Percentiles rank a stretch among this genome's conserved stretches.
Evolutionary conservation across 768 basidiomycete species (phyloP).

Genomic region (Chiua virens): DNA sequence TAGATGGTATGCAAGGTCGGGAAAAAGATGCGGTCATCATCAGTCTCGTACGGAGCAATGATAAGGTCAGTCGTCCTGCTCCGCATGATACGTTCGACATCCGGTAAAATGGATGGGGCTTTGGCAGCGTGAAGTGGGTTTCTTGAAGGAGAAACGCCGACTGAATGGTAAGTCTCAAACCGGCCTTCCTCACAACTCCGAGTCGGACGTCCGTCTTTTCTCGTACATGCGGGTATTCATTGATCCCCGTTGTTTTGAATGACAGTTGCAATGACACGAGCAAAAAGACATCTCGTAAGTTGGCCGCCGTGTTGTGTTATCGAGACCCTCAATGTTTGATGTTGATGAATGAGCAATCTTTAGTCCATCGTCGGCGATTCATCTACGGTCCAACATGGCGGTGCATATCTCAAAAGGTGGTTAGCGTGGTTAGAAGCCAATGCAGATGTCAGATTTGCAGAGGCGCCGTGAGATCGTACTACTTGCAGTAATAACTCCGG

Average conservation of each 20-base stretch:
- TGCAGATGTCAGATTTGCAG: constrained; percentile 88
- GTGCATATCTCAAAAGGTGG: constrained; percentile 85
- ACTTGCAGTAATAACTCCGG: not conserved
- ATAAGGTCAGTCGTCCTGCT: constrained; percentile 62
- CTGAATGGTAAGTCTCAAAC: constrained; percentile 67
- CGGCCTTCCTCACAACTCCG: no score
- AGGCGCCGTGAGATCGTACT: constrained; percentile 39
- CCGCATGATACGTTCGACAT: no score
- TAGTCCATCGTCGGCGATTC: constrained; percentile 95
- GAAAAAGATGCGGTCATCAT: constrained; percentile 95
- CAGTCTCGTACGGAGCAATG: constrained; percentile 90
- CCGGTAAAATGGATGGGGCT: not conserved
- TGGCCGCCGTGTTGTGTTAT: not conserved
- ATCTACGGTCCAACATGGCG: constrained; percentile 83
- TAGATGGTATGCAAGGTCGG: constrained; percentile 96
- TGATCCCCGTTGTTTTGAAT: no score
- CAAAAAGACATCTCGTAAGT: constrained; percentile 82
- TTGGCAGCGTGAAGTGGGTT: constrained; percentile 82
- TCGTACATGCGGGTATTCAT: no score
- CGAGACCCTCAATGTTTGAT: no score
- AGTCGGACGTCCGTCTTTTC: no score
- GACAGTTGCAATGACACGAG: constrained; percentile 88
- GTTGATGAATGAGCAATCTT: no score
- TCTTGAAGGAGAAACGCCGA: constrained; percentile 88
- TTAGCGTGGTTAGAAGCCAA: constrained; percentile 86